phyloP scores from a whole-genome alignment of 257 asterid genomes.

The Pogostemon cablin region DNA sequence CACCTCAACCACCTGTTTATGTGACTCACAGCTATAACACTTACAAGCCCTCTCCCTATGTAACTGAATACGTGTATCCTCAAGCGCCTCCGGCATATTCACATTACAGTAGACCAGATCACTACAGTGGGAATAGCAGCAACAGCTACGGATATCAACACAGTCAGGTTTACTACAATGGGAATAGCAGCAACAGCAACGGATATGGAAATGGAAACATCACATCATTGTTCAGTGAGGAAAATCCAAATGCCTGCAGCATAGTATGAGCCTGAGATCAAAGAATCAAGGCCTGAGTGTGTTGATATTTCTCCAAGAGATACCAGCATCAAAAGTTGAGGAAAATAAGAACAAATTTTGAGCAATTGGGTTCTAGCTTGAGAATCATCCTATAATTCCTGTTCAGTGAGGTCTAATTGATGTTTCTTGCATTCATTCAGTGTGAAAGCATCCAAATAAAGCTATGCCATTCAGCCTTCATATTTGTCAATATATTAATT shows the following conservation, averaged over 20 bases:
- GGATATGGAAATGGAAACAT: slow-evolving; percentile 41
- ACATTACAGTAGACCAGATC: slow-evolving; percentile 44
- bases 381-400: slow-evolving; percentile 42
- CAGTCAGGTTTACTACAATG: slow-evolving; percentile 28
- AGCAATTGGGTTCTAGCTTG: slow-evolving; percentile 51
- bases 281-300: background rate
- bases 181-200: slow-evolving; percentile 36
- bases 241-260: slow-evolving; percentile 86
- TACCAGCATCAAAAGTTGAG: slow-evolving; percentile 8
- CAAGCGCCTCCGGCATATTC: slow-evolving; percentile 26
- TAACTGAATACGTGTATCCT: slow-evolving; percentile 47
- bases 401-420: slow-evolving; percentile 31
- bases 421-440: slow-evolving; percentile 39
- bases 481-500: slow-evolving; percentile 15
- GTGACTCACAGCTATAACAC: slow-evolving; percentile 64
- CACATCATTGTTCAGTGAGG: slow-evolving; percentile 82
- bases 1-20: slow-evolving; percentile 53
- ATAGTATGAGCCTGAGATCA: slow-evolving; percentile 44
- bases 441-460: slow-evolving; percentile 42
- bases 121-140: slow-evolving; percentile 46
- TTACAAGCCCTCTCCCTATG: slow-evolving; percentile 63
- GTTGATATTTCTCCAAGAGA: slow-evolving; percentile 15
- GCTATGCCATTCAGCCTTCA: slow-evolving; percentile 20
- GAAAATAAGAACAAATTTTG: slow-evolving; percentile 31
- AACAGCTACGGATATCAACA: background rate